Evolutionary conservation across 169 alveolate species (phyloP), one percentile per base, ranked within the genome.

Genomic region (Plasmodium coatneyi): DNA sequence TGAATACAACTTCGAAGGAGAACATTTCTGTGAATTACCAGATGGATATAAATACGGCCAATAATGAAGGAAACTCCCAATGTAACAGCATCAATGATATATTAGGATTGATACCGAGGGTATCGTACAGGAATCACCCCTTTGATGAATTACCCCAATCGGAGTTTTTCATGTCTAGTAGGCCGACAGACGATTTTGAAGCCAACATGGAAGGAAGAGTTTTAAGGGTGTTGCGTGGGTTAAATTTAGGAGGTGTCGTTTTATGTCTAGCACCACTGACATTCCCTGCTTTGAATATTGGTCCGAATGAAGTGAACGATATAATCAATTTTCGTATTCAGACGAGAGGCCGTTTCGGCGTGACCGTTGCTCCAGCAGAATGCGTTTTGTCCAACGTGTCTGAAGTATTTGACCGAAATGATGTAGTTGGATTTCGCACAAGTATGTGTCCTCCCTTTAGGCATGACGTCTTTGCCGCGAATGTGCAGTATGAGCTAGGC

Each of bases 341-440:
- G 52, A 95, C 98, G n/a, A 93, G 96, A 22, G 98, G 98, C 6
- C 95, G 98, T 16, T 98, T 98, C 93, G 99, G 99, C n/a, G 97
- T 98, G 32, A 98, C 99, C 0, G 98, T 98, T 3, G 98, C 99
- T 1, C 99, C 99, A 0, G 98, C 99, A 14, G 98, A 97, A 83
- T 97, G 98, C 66, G 96, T 98, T 52, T 90, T 97, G 72, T 96
- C 97, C 43, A 91, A 98, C 5, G 96, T 97, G 25, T 94, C 96
- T 14, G 99, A 97, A 66, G 97, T 98, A 28, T 98, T 98, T 78
- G 98, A 97, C 78, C 92, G 99, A 54, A 98, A 98, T 92, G 99
- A 98, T 80, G 99, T 97, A 16, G 99, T 98, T n/a, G 99, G 98
- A 32, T 96, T 98, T 89, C 84, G 97, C 72, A 95, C 98, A 39